These are phyloP conservation scores for Tympanopsis confertula DNA, from an alignment of 2,329 filamentous ascomycete genomes.

Conservation along the genomic window DNA sequence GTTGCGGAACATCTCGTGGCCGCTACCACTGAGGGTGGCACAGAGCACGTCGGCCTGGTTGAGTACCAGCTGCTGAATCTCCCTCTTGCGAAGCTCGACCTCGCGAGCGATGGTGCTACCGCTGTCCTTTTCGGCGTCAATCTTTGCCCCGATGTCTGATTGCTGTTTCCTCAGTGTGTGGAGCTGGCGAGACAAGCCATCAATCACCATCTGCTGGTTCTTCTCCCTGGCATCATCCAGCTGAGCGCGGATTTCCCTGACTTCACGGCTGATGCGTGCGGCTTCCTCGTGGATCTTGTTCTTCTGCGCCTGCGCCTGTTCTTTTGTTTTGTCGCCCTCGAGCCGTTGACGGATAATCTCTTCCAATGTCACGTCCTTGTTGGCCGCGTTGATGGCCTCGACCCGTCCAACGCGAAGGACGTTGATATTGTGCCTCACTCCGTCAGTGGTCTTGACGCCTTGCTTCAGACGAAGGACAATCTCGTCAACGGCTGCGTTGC, in stretches of 20 bases:
- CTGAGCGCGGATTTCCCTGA: slow-evolving; percentile 57
- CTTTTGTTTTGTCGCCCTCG: slow-evolving; percentile 44
- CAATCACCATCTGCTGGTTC: too few species aligned
- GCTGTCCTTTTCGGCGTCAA: slow-evolving; percentile 78
- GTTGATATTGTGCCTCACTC: slow-evolving; percentile 64
- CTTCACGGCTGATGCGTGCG: slow-evolving; percentile 61
- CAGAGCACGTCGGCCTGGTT: slow-evolving; percentile 87
- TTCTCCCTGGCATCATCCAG: slow-evolving; percentile 46
- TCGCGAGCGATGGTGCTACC: slow-evolving; percentile 74
- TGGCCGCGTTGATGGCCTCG: slow-evolving; percentile 81
- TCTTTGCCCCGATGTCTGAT: slow-evolving; percentile 63
- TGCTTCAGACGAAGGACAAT: slow-evolving; percentile 83
- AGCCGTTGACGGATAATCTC: slow-evolving; percentile 74
- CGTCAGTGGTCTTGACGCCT: slow-evolving; percentile 68
- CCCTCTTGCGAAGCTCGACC: slow-evolving; percentile 71
- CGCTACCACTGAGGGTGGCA: slow-evolving; percentile 85
- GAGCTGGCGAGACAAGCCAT: slow-evolving; percentile 47
- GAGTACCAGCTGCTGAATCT: slow-evolving; percentile 81
- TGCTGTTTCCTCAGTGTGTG: slow-evolving; percentile 70
- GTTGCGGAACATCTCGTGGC: slow-evolving; percentile 93
- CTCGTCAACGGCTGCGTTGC: slow-evolving; percentile 95
- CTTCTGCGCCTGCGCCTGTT: slow-evolving; percentile 40
- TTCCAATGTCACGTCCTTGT: slow-evolving; percentile 85
- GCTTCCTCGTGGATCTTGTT: slow-evolving; percentile 54
- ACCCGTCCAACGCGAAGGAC: slow-evolving; percentile 82